Evolutionary conservation across 2,329 filamentous ascomycete genomes (phyloP).

Genomic region (Calonectria crousiana): DNA sequence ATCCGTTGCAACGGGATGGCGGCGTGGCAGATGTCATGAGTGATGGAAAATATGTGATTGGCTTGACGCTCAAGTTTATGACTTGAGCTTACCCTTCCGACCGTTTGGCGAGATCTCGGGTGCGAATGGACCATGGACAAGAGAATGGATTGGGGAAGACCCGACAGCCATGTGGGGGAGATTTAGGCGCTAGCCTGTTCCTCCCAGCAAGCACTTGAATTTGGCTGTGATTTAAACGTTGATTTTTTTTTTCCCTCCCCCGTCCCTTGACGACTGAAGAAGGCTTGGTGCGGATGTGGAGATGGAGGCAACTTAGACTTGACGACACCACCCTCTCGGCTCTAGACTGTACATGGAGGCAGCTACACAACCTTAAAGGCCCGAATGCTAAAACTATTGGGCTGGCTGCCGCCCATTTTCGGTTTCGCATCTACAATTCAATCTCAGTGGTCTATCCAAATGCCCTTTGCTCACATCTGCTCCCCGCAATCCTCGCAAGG

Average conservation of each 20-base stretch:
- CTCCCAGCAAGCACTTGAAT: background rate
- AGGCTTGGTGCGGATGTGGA: constrained; percentile 6
- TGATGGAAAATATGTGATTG: constrained; percentile 13
- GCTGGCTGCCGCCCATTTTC: background rate
- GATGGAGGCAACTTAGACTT: constrained; percentile 13
- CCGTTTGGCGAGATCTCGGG: background rate
- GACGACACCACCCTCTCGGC: constrained; percentile 2
- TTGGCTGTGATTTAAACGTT: background rate
- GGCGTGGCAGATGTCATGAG: background rate
- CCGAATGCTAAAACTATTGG: background rate
- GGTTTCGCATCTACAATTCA: background rate
- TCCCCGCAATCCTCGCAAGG: background rate
- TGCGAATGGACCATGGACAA: constrained; percentile 4
- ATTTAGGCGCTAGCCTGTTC: constrained; percentile 4
- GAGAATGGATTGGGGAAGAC: constrained; percentile 7
- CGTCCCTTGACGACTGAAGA: background rate
- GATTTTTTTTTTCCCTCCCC: background rate
- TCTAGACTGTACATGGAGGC: background rate
- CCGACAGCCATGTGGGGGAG: constrained; percentile 20
- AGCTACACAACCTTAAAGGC: background rate
- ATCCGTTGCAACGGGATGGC: background rate
- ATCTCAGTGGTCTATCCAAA: background rate
- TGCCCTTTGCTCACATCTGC: background rate
- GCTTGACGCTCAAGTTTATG: background rate
- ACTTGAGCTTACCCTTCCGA: background rate